Conservation (phyloP, 352 stramenopile species). For the Globisporangium viniferum region DNA sequence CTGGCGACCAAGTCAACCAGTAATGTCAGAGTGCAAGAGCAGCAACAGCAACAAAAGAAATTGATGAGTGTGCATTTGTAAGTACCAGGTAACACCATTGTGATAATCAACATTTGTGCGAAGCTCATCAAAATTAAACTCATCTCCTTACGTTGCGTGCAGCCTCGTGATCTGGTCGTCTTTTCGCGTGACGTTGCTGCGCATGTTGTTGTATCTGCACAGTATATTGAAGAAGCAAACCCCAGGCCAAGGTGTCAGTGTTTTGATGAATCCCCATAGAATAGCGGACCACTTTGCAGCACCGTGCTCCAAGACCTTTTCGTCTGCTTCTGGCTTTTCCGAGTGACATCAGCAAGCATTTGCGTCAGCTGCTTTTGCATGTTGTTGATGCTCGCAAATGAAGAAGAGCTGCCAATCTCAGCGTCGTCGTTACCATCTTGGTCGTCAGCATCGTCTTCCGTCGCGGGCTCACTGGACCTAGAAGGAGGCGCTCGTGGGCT, state of each 20-base stretch:
- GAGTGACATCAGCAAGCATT: conserved; percentile 38
- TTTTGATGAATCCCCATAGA: too few relatives aligned
- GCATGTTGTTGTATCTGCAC: conserved; percentile 31
- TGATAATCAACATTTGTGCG: not conserved
- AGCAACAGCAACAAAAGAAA: not conserved
- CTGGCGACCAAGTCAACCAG: conserved; percentile 18
- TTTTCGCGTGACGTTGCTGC: conserved; percentile 26
- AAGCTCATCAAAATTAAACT: not conserved
- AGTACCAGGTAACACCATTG: not conserved
- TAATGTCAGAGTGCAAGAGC: too few relatives aligned
- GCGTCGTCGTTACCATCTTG: not conserved
- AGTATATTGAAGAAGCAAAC: not conserved
- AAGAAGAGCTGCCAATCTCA: not conserved
- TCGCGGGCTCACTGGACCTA: conserved; percentile 30
- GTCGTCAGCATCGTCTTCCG: conserved; percentile 25
- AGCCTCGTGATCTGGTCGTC: conserved; percentile 18
- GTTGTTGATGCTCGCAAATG: conserved; percentile 13
- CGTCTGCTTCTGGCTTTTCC: conserved; percentile 39
- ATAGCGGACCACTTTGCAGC: too few relatives aligned
- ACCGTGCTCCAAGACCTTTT: conserved; percentile 21
- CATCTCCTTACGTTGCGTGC: conserved; percentile 13
- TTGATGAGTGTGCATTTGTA: not conserved
- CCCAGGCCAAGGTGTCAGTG: not conserved
- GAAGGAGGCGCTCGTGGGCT: conserved; percentile 24
- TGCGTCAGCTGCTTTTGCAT: conserved; percentile 29